Evolutionary conservation across 1,284 basidiomycete genomes (phyloP), one percentile per base, ranked within the genome.

Genomic region (Boletellus deceptivus): DNA sequence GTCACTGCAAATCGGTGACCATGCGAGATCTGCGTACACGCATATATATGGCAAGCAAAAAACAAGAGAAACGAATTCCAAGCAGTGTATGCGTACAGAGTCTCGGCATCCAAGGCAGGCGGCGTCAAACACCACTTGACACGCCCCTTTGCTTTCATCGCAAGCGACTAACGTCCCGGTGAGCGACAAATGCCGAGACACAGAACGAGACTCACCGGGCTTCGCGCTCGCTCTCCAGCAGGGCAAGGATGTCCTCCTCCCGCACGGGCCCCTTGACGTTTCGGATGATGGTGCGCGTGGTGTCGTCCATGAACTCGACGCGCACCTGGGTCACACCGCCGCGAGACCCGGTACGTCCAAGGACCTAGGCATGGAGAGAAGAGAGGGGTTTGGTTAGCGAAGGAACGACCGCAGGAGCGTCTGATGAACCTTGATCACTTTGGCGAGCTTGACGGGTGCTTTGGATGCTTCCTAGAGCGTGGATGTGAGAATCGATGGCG

Each of bases 311-410:
- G 82, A 99, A 98, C 75, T 99, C 96, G 64, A 99, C 97, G 63
- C 96, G 93, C 74, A 98, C 95, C 82, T 99, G 97, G 61, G 94
- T 99, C 66, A 99, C 95, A 82, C 95, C 95, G 79, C 97, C 97
- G 74, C 97, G 93, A 67, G 96, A 98, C 61, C 97, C 97, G 70
- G 97, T 99, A 69, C 97, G 88, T 72, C 97, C 97, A 69, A 99
- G 88, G 72, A 98, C 93, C 92, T 97, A 57, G 44, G 17, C 17
- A 2, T 10, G 31, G 43, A 53, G 44, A 18, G 20, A 16, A 6
- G 11, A 13, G 33, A 14, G 3, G 6, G 6, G 2, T 6, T 6
- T 13, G 11, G 20, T 24, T 22, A 31, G 14, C 16, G 24, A 4
- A 6, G 14, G 40, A n/a, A 10, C 13, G 9, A 16, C n/a, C 16